These are phyloP conservation scores for Amaranthus tricolor DNA, from an alignment of 179 eudicot genomes.

Conservation along the genomic window DNA sequence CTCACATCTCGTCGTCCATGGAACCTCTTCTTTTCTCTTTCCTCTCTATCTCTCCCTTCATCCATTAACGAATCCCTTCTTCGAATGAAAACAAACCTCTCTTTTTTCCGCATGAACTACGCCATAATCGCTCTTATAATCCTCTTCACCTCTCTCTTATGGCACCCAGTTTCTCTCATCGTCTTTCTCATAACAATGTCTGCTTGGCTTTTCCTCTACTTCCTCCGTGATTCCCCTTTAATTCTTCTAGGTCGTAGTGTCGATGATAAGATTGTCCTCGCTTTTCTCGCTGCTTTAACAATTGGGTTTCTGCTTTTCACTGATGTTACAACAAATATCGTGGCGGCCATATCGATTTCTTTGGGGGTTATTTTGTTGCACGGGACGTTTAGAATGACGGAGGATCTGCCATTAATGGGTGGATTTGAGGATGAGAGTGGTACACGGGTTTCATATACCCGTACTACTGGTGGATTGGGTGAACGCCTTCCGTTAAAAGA, in stretches of 20 bases:
- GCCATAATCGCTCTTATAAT: slow-evolving; percentile 40
- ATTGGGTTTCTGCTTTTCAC: slow-evolving; percentile 43
- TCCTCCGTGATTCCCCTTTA: slow-evolving; percentile 52
- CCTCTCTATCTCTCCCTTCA: slow-evolving; percentile 43
- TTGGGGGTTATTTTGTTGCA: slow-evolving; percentile 38
- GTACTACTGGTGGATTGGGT: slow-evolving; percentile 7
- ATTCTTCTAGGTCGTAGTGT: slow-evolving; percentile 29
- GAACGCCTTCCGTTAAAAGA: slow-evolving; percentile 15
- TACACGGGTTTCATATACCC: neutral
- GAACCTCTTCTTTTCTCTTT: slow-evolving; percentile 41
- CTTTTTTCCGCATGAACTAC: slow-evolving; percentile 68
- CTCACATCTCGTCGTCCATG: slow-evolving; percentile 59
- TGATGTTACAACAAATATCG: slow-evolving; percentile 47
- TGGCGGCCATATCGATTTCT: slow-evolving; percentile 40
- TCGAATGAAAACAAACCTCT: slow-evolving; percentile 47
- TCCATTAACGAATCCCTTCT: slow-evolving; percentile 38
- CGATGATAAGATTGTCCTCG: slow-evolving; percentile 52
- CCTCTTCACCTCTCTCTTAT: slow-evolving; percentile 60
- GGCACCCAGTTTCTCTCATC: slow-evolving; percentile 70
- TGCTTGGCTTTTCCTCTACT: slow-evolving; percentile 59
- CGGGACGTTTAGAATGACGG: slow-evolving; percentile 39
- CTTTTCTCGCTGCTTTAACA: slow-evolving; percentile 33
- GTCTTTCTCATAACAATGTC: slow-evolving; percentile 47
- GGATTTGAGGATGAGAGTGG: neutral
- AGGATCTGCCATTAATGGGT: slow-evolving; percentile 7